Base-by-base conservation (phyloP, 2,329 filamentous ascomycete genomes). In the Talaromyces funiculosus region DNA sequence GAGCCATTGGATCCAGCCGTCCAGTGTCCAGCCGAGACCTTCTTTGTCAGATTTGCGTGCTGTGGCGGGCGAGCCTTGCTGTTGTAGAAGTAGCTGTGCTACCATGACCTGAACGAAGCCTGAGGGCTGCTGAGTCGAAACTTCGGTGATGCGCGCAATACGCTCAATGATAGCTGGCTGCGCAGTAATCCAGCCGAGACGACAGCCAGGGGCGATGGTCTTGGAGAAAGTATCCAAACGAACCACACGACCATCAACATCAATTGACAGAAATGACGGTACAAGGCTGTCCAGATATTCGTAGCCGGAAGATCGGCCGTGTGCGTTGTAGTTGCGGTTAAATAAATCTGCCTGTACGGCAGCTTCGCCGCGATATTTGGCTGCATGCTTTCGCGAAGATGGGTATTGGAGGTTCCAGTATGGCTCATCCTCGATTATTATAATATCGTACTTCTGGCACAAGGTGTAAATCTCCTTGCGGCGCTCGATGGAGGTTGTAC, bases 351-450 rank as follows among this genome's bases (percentile, higher is more conserved):
- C 62, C 61, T 67, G 58, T 66, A 67, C 49, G 68, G 74, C 37
- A 37, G 63, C 58, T 9, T 66, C 59, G 18, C 69, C 69, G 12
- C 71, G 69, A 45, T 69, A 65, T 38, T 68, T 66, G 5, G 70
- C 65, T 22, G 75, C 69, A 57, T 78, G 71, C 8, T 77, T 66
- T 35, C 78, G 83, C 0, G 89, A 87, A 0, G 89, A 89, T 0
- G 91, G 90, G 74, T 85, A 97, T 72, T 97, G 93, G 8, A 97
- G 81, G 73, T 94, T 93, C 90, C 91, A 97, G 78, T 97, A 97
- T 5, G 93, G 93, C 64, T 97, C 92, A 68, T 97, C 93, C 74
- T 97, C 93, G 63, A 95, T 78, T 65, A 97, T 96, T 68, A 97
- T 84, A 64, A 97, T 84, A 73, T 97, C 92, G 76, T 90, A 96